Evolutionary conservation across 768 basidiomycete genomes (phyloP).

Genomic region (Tricholoma saponaceum): DNA sequence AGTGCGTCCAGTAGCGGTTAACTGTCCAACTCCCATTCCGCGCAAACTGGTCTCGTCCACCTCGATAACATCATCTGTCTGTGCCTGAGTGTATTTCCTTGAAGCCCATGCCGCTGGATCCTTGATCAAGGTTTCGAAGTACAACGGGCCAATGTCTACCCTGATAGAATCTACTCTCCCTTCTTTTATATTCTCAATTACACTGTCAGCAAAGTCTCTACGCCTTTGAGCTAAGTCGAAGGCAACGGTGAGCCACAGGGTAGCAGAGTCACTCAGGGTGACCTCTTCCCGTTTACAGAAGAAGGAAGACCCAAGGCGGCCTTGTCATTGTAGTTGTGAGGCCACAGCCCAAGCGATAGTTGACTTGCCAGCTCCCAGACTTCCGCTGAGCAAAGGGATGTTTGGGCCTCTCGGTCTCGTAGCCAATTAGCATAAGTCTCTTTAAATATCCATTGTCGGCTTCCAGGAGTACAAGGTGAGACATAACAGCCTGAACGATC

Average conservation of each 20-base stretch:
- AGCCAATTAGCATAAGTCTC: neutral
- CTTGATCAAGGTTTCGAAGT: neutral
- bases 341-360: neutral
- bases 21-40: no score
- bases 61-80: neutral
- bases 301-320: no score
- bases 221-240: neutral
- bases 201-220: neutral
- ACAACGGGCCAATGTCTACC: neutral
- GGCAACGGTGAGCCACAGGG: neutral
- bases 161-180: neutral
- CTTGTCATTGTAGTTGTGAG: neutral
- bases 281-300: neutral
- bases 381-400: neutral
- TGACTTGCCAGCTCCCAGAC: neutral
- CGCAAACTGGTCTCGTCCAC: neutral
- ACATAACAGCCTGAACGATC: neutral
- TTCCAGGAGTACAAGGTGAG: neutral
- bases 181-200: neutral
- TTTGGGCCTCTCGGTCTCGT: neutral
- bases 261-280: neutral
- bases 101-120: neutral
- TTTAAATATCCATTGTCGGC: neutral
- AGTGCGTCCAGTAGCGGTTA: conserved; percentile 27
- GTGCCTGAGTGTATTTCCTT: neutral